Conservation (phyloP, 1,139 yeast genomes). For the Candida labiduridarum region DNA sequence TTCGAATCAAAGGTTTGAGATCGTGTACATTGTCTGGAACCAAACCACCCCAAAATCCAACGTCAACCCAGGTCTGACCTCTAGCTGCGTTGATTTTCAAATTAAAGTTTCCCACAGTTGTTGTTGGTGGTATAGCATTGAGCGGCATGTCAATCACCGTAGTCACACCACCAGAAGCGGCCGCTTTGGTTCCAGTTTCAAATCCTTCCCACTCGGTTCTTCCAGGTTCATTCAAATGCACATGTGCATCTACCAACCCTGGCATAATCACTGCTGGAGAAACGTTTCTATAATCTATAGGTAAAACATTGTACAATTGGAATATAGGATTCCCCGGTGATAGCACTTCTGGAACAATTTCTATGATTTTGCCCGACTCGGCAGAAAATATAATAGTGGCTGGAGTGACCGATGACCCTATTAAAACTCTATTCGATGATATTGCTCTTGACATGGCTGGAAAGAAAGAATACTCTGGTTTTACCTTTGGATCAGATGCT, state of each 20-base stretch:
- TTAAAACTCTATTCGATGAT: slow-evolving; percentile 64
- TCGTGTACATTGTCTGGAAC: slow-evolving; percentile 75
- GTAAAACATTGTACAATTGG: slow-evolving; percentile 41
- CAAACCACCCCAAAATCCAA: slow-evolving; percentile 95
- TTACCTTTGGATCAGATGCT: background rate
- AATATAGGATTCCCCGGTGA: slow-evolving; percentile 40
- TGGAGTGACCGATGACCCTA: slow-evolving; percentile 51
- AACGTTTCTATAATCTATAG: slow-evolving; percentile 51
- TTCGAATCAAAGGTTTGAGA: slow-evolving; percentile 69
- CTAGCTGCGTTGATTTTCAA: slow-evolving; percentile 75
- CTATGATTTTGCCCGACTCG: slow-evolving; percentile 66
- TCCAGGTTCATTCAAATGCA: slow-evolving; percentile 92
- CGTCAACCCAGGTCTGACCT: slow-evolving; percentile 88
- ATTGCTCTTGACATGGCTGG: slow-evolving; percentile 60
- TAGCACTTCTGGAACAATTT: slow-evolving; percentile 43
- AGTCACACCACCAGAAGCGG: slow-evolving; percentile 94
- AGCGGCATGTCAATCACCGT: slow-evolving; percentile 96
- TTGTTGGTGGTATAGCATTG: slow-evolving; percentile 94
- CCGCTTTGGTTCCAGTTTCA: slow-evolving; percentile 88
- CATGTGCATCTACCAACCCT: slow-evolving; percentile 92
- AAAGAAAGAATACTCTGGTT: background rate
- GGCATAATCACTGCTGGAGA: slow-evolving; percentile 76
- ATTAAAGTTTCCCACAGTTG: slow-evolving; percentile 75
- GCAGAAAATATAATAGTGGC: slow-evolving; percentile 71
- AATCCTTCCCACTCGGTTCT: slow-evolving; percentile 97